Conservation (phyloP, 1,139 yeast species). For the Meyerozyma carpophila region DNA sequence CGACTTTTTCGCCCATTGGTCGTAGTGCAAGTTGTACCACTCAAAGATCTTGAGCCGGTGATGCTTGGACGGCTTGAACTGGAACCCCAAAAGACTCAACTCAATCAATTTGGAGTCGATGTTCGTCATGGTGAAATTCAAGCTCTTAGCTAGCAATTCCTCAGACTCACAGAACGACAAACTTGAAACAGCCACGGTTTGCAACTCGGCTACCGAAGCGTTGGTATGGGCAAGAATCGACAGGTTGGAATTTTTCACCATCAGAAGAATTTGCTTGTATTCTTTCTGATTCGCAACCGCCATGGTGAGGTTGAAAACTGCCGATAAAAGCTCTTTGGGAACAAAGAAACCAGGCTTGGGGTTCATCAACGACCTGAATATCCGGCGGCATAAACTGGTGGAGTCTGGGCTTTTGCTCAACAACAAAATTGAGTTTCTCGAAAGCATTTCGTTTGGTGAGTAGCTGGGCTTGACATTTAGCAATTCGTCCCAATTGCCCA, state of each 20-base stretch:
- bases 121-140: conserved; percentile 52
- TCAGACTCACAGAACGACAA: conserved; percentile 42
- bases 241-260: conserved; percentile 44
- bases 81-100: conserved; percentile 48
- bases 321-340: conserved; percentile 41
- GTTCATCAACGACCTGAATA: conserved; percentile 38
- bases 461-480: conserved; percentile 6
- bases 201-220: conserved; percentile 30
- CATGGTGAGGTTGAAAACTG: conserved; percentile 30
- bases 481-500: conserved; percentile 21
- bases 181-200: conserved; percentile 49
- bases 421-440: conserved; percentile 36
- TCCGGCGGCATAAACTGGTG: conserved; percentile 26
- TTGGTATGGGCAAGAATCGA: conserved; percentile 31
- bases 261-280: conserved; percentile 51
- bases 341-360: conserved; percentile 43
- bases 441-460: conserved; percentile 28
- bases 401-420: conserved; percentile 27
- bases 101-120: conserved; percentile 52
- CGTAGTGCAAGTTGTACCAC: conserved; percentile 52
- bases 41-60: conserved; percentile 35
- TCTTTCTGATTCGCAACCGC: conserved; percentile 37
- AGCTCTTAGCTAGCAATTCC: conserved; percentile 45
- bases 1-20: conserved; percentile 43
- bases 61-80: conserved; percentile 15